Percentiles rank a stretch among this genome's conserved stretches.
Evolutionary conservation across 768 basidiomycete genomes (phyloP).

Genomic region (Suillus decipiens): DNA sequence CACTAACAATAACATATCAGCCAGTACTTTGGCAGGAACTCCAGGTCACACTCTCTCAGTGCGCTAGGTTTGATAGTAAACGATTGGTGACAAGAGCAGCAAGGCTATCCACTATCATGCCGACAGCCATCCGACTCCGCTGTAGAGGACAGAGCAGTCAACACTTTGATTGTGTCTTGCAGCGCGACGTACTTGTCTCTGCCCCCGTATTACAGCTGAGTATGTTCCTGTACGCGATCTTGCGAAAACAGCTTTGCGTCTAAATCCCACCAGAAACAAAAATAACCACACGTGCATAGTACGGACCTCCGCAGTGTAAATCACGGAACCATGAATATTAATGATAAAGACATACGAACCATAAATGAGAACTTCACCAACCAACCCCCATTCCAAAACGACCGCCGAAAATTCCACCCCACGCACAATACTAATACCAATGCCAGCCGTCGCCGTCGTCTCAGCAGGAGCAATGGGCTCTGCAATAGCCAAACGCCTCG

Average conservation of each 20-base stretch:
- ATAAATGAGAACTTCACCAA: background rate
- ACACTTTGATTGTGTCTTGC: too few species aligned
- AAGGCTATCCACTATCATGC: too few species aligned
- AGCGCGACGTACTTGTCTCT: background rate
- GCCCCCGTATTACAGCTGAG: background rate
- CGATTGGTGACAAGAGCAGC: too few species aligned
- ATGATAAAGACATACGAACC: background rate
- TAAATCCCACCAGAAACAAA: background rate
- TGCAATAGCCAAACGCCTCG: slow-evolving; percentile 47
- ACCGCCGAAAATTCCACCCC: too few species aligned
- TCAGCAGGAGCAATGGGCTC: slow-evolving; percentile 63
- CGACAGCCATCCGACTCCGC: too few species aligned
- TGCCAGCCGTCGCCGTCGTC: slow-evolving; percentile 44
- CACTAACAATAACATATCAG: background rate
- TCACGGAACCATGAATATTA: background rate
- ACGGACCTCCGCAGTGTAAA: background rate
- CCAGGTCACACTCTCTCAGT: too few species aligned
- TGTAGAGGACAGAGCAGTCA: too few species aligned
- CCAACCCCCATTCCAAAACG: too few species aligned
- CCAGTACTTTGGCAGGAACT: too few species aligned
- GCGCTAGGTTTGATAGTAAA: too few species aligned
- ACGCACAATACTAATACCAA: background rate
- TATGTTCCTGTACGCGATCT: background rate
- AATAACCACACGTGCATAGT: background rate
- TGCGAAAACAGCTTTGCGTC: background rate